Conservation (phyloP, 768 basidiomycete species). For the Termitomyces sp. region DNA sequence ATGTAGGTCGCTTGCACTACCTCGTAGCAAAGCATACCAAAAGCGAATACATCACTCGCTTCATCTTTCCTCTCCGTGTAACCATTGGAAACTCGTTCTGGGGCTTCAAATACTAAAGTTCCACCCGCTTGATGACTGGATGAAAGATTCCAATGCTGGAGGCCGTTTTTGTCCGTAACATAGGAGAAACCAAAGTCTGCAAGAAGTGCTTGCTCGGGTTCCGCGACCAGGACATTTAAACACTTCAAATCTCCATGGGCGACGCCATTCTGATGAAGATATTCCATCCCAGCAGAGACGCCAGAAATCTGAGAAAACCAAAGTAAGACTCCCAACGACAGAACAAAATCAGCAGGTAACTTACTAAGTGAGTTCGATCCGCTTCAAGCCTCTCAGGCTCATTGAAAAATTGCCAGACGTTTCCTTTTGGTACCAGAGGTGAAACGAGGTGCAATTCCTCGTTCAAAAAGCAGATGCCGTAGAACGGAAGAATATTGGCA, state of each 20-base stretch:
- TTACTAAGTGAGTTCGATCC: no score
- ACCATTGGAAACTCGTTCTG: conserved; percentile 24
- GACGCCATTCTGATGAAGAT: conserved; percentile 32
- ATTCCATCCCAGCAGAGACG: conserved; percentile 15
- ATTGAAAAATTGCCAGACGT: conserved; percentile 23
- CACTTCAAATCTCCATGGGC: conserved; percentile 19
- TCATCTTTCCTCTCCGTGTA: neutral
- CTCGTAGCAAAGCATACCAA: no score
- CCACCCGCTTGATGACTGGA: conserved; percentile 15
- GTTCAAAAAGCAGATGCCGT: conserved; percentile 2
- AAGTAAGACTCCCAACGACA: neutral
- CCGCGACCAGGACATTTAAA: no score
- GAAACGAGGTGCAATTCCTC: conserved; percentile 31
- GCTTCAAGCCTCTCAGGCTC: conserved; percentile 8
- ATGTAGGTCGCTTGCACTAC: no score
- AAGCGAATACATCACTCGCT: conserved; percentile 1
- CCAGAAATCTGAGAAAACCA: conserved; percentile 18
- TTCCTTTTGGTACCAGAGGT: conserved; percentile 35
- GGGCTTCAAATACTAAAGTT: conserved; percentile 22
- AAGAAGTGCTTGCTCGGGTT: no score
- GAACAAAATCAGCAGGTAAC: no score
- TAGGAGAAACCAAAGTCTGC: no score
- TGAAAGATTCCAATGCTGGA: no score
- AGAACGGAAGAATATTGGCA: no score
- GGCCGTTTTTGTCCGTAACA: no score